phyloP scores from a whole-genome alignment of 441 rosid species.

The Euphorbia celastroides region DNA sequence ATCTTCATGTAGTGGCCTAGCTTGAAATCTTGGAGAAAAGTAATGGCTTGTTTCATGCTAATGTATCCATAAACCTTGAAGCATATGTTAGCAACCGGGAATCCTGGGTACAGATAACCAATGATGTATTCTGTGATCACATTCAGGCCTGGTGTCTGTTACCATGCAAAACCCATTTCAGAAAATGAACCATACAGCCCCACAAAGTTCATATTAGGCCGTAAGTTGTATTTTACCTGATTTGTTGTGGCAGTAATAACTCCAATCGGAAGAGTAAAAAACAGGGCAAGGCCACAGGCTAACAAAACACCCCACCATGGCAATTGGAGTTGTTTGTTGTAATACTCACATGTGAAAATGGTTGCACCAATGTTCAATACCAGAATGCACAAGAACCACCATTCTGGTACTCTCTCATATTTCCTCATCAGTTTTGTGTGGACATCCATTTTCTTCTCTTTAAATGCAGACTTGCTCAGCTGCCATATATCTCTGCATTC shows the following conservation, averaged over 20 bases:
- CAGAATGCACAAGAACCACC: constrained; percentile 90
- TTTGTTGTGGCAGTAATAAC: constrained; percentile 90
- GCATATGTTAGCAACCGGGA: constrained; percentile 87
- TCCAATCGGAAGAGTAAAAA: constrained; percentile 85
- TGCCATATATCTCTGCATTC: constrained; percentile 68
- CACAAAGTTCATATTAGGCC: background rate
- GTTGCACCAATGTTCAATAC: constrained; percentile 44
- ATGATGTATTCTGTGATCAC: constrained; percentile 79
- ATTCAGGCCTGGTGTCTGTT: constrained; percentile 77
- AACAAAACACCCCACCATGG: constrained; percentile 97
- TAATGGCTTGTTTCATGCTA: constrained; percentile 75
- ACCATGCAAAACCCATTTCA: constrained; percentile 2
- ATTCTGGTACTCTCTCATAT: constrained; percentile 69
- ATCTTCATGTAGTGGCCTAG: constrained; percentile 98
- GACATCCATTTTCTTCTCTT: constrained; percentile 54
- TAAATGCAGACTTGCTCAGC: constrained; percentile 61
- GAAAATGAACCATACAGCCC: background rate
- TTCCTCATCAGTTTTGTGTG: constrained; percentile 71
- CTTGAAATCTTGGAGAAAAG: constrained; percentile 87
- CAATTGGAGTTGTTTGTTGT: constrained; percentile 67
- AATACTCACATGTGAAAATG: constrained; percentile 65
- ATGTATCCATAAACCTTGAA: constrained; percentile 89
- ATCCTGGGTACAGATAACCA: constrained; percentile 87
- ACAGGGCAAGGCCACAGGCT: constrained; percentile 65
- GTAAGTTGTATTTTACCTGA: constrained; percentile 42